Conservation (phyloP, 192 early-diverging fungal genomes). For the Coemansia sp. region DNA sequence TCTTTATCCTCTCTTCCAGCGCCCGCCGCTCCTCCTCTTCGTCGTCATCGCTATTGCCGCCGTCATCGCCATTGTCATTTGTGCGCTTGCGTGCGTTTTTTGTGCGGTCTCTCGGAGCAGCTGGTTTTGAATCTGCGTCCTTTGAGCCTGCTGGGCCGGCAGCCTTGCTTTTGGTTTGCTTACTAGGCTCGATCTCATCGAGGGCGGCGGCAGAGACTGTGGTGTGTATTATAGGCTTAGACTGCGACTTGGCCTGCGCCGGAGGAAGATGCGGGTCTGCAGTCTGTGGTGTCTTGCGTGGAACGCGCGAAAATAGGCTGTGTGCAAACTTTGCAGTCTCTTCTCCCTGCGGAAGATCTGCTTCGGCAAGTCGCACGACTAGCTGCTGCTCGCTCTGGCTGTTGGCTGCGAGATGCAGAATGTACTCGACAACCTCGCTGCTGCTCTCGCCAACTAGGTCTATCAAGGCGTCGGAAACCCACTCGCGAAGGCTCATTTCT, state of each 20-base stretch:
- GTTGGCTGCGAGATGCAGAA: constrained; percentile 30
- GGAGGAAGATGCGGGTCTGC: neutral
- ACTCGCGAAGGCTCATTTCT: constrained; percentile 38
- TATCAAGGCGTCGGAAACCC: constrained; percentile 45
- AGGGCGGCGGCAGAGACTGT: too few species aligned
- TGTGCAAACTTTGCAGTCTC: constrained; percentile 58
- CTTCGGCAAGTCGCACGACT: constrained; percentile 50
- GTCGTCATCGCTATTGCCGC: constrained; percentile 58
- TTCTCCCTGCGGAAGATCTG: constrained; percentile 59
- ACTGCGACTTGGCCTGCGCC: neutral
- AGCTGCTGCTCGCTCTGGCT: constrained; percentile 43
- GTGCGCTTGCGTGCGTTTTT: constrained; percentile 49
- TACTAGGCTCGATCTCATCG: too few species aligned
- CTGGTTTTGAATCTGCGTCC: neutral
- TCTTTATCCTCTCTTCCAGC: constrained; percentile 51
- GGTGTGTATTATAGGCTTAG: too few species aligned
- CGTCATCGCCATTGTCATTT: constrained; percentile 30
- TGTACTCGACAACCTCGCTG: constrained; percentile 44
- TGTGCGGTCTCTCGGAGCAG: too few species aligned
- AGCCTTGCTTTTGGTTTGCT: neutral
- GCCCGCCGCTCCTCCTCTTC: constrained; percentile 61
- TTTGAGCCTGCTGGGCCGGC: too few species aligned
- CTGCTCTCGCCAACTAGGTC: constrained; percentile 42
- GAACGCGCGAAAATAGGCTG: constrained; percentile 61
- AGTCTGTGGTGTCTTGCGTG: too few species aligned